Evolutionary conservation across 768 basidiomycete genomes (phyloP), one percentile per base, ranked within the genome.

Genomic region (Tulasnella sp.): DNA sequence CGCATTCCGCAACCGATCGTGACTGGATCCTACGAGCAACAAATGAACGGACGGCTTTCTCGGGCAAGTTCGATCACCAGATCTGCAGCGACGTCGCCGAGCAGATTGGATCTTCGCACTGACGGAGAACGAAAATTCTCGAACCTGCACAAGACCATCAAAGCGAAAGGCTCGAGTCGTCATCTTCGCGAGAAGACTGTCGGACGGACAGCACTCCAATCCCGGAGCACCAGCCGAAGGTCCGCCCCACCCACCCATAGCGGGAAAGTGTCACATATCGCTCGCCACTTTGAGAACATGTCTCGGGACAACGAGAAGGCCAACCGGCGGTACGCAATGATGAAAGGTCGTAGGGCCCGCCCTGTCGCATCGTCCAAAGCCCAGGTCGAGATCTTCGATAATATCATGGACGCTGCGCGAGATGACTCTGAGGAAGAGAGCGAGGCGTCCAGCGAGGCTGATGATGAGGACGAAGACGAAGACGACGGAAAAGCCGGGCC

Each of bases 331-430:
- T 87, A 94, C 64, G 79, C 83, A n/a, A 80, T 91, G 53, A 86
- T 92, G 65, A 79, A 90, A 35, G 86, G 86, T 9, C 84, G 81
- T 61, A 81, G 85, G 42, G 86, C 89, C 17, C 83, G 94, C 31
- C 94, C 96, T 11, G 89, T 98, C 12, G 86, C 86, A 17, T 84
- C 83, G 23, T 84, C 92, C 14, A 79, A 83, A 42, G 91, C 89
- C 14, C 90, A 83, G 64, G 88, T 94, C 0, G 83, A 92, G 65
- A 78, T 96, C 31, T 75, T 96, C 23, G 83, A 87, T 52, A 92
- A 88, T 64, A 79, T 96, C 64, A 84, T 86, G 66, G 92, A 96
- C 64, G 93, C 87, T 1, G 86, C 96, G 66, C 77, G 77, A 50
- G 87, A 89, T 63, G 80, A 86, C 62, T 68, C 67, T 31, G 62